Conservation (phyloP, 805 yeast genomes). For the Huiozyma naganishii region DNA sequence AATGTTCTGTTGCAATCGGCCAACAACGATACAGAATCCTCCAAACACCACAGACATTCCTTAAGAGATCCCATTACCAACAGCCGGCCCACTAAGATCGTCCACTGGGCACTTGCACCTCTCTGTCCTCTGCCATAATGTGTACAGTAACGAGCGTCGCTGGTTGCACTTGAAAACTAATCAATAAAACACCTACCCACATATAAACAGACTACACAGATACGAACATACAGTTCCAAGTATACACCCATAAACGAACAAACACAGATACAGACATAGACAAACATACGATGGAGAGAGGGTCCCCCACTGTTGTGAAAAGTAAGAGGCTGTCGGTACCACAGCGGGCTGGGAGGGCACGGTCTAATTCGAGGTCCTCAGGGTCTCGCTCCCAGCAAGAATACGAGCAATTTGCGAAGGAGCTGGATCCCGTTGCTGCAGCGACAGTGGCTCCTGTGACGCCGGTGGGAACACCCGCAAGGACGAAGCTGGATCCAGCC, state of each 20-base stretch:
- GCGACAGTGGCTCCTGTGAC: neutral
- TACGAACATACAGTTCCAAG: too few species aligned
- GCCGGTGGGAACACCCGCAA: neutral
- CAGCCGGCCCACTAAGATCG: too few species aligned
- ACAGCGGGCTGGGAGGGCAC: constrained; percentile 5
- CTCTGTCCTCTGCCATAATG: too few species aligned
- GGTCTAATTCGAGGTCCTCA: constrained; percentile 23
- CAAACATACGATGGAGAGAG: neutral
- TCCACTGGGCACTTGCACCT: too few species aligned
- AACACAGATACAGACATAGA: neutral
- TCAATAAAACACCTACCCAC: too few species aligned
- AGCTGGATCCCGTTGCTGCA: neutral
- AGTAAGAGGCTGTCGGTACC: neutral
- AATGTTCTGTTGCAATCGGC: constrained; percentile 14
- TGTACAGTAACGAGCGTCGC: too few species aligned
- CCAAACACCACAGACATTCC: constrained; percentile 15
- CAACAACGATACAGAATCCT: constrained; percentile 13
- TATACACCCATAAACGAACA: too few species aligned
- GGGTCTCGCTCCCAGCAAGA: constrained; percentile 12
- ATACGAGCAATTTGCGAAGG: constrained; percentile 5
- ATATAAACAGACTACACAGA: too few species aligned
- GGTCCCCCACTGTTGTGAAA: neutral
- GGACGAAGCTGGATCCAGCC: neutral
- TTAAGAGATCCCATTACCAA: constrained; percentile 3
- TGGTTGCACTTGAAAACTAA: too few species aligned